Conservation (phyloP, 306 rosid genomes). For the Cucumis hystrix region DNA sequence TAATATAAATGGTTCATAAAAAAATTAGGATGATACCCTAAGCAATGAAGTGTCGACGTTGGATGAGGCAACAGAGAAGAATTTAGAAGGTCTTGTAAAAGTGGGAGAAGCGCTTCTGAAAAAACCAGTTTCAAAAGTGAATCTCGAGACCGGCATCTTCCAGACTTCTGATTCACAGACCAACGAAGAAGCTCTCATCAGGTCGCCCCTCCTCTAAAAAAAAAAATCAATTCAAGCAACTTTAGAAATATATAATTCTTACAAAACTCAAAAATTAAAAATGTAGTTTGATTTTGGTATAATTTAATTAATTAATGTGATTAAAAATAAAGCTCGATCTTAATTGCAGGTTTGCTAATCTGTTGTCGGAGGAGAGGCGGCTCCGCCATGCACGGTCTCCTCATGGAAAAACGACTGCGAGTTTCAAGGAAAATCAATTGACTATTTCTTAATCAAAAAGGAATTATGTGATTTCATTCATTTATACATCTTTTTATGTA, state of each 20-base stretch:
- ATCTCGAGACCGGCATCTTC: constrained; percentile 4
- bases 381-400: background rate
- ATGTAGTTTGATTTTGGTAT: no score
- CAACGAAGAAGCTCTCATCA: constrained; percentile 14
- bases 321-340: background rate
- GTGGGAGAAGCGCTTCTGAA: constrained; percentile 9
- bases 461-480: background rate
- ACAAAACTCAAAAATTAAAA: no score
- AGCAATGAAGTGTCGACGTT: constrained; percentile 2
- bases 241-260: no score
- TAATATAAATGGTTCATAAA: background rate
- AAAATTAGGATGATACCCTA: constrained; percentile 11
- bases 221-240: no score
- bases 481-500: background rate
- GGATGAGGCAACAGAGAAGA: constrained; percentile 17
- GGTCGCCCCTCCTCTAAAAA: background rate
- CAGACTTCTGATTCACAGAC: constrained; percentile 5
- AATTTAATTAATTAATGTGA: no score
- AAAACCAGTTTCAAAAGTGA: constrained; percentile 14
- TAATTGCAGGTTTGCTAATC: constrained; percentile 14
- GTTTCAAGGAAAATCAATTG: background rate
- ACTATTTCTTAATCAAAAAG: background rate
- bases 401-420: background rate
- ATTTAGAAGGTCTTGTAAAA: constrained; percentile 5
- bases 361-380: constrained; percentile 11